Percentiles rank a stretch among this genome's conserved stretches.
Evolutionary conservation across 176 grass and related monocot genomes (phyloP).

Genomic region (Poa pratensis): DNA sequence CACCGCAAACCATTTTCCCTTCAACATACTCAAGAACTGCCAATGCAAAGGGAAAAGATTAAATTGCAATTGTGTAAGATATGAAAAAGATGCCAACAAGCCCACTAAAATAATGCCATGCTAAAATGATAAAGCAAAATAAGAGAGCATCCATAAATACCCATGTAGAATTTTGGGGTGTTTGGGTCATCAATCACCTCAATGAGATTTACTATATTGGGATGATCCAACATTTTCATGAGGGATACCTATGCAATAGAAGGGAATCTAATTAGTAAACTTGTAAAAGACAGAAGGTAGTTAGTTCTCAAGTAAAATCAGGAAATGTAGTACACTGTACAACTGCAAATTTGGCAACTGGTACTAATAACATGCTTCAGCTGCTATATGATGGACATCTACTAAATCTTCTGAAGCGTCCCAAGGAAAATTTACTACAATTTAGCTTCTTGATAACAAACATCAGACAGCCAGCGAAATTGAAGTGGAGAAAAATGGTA

Average conservation of each 20-base stretch:
- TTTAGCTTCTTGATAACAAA: conserved; percentile 2
- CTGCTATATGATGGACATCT: neutral
- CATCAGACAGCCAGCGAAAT: neutral
- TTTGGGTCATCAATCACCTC: conserved; percentile 92
- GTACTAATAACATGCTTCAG: conserved; percentile 1
- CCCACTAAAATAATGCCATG: neutral
- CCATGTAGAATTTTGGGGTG: conserved; percentile 62
- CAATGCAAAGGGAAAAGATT: conserved; percentile 18
- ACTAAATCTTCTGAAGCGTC: neutral
- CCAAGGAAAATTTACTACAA: conserved; percentile 9
- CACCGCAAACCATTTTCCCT: conserved; percentile 70
- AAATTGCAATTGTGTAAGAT: conserved; percentile 11
- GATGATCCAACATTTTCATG: conserved; percentile 95
- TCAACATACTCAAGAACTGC: conserved; percentile 86
- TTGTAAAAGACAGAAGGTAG: neutral
- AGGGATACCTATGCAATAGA: conserved; percentile 65
- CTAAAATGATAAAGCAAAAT: conserved; percentile 32
- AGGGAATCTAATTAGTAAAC: neutral
- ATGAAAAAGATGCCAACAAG: conserved; percentile 6
- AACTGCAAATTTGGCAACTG: neutral
- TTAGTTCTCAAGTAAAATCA: conserved; percentile 22
- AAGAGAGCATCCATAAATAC: conserved; percentile 47
- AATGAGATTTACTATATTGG: conserved; percentile 95
- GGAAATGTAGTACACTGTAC: neutral
- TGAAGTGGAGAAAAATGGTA: neutral